Evolutionary conservation across 2,329 filamentous ascomycete genomes (phyloP), one percentile per base, ranked within the genome.

Genomic region (Colletotrichum incanum): DNA sequence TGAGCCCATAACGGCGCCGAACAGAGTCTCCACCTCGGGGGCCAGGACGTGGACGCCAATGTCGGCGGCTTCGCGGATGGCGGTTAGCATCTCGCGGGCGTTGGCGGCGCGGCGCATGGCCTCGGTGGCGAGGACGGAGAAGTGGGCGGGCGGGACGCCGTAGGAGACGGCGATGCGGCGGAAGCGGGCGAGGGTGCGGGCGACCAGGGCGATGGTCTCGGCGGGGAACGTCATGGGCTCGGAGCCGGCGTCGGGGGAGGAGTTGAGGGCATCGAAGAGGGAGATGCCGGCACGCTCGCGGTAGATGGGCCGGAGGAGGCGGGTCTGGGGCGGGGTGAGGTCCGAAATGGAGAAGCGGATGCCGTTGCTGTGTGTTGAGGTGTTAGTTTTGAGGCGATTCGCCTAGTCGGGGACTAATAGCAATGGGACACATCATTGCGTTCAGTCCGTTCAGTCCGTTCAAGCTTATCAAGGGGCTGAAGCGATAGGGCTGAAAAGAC

Each of bases 271-370:
- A 78, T 98, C 94, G 82, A 96, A 97, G 14, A 98, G 88, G 2
- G 95, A 98, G 70, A 98, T 96, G 28, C 88, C 89, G 12, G 91
- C 92, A 7, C 95, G 92, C 76, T 94, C 91, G 76, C 93, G 90
- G 82, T 94, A 97, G 67, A 98, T 77, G 34, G 93, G 95, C 23
- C 88, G 91, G 52, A 98, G 87, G 31, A 95, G 90, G 31, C 95
- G 92, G 31, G 93, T 87, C 49, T 86, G 89, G 5, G 91, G 89
- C 28, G 93, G 91, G 5, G 91, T 88, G n/a, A 97, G 87, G 75
- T 94, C 91, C 11, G 94, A 94, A 77, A 98, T 94, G 55, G 94
- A 96, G 86, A 97, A 97, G 67, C 95, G 94, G 77, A 98, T 96
- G 77, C 95, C 95, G 85, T 98, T 98, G 85, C 94, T 94, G 34